Conservation (phyloP, 768 basidiomycete genomes). For the Piloderma croceum region DNA sequence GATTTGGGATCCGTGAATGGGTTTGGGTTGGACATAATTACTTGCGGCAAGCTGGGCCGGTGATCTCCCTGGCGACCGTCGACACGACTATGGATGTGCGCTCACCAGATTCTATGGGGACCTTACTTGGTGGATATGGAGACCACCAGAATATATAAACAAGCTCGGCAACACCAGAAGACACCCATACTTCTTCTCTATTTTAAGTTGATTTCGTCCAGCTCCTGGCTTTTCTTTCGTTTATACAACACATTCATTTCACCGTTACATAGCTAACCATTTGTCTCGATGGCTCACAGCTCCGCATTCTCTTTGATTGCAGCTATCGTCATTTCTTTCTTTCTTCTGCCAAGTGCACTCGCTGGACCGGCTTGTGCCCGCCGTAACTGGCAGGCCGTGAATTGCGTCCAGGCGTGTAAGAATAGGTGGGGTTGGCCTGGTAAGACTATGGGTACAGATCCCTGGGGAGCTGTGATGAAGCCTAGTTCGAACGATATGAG, state of each 20-base stretch:
- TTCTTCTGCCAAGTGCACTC: slow-evolving; percentile 17
- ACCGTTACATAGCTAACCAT: not conserved
- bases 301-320: slow-evolving; percentile 17
- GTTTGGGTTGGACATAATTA: too few relatives aligned
- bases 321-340: slow-evolving; percentile 15
- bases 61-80: too few relatives aligned
- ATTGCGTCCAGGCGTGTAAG: slow-evolving; percentile 15
- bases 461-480: slow-evolving; percentile 49
- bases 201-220: too few relatives aligned
- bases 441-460: slow-evolving; percentile 45
- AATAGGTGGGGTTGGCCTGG: slow-evolving; percentile 35
- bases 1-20: too few relatives aligned
- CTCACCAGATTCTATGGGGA: too few relatives aligned
- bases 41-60: too few relatives aligned
- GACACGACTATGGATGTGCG: too few relatives aligned
- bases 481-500: slow-evolving; percentile 28
- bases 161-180: too few relatives aligned
- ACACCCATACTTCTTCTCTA: too few relatives aligned
- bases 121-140: too few relatives aligned
- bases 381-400: slow-evolving; percentile 11
- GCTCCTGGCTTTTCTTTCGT: not conserved
- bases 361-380: slow-evolving; percentile 23
- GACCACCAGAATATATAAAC: too few relatives aligned
- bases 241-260: slow-evolving; percentile 16
- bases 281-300: slow-evolving; percentile 3